A percentile compares a stretch with the other conserved stretches of the same genome.
Evolutionary conservation across 106 monocot genomes (phyloP).

Genomic region (Dendrobium chrysotoxum): DNA sequence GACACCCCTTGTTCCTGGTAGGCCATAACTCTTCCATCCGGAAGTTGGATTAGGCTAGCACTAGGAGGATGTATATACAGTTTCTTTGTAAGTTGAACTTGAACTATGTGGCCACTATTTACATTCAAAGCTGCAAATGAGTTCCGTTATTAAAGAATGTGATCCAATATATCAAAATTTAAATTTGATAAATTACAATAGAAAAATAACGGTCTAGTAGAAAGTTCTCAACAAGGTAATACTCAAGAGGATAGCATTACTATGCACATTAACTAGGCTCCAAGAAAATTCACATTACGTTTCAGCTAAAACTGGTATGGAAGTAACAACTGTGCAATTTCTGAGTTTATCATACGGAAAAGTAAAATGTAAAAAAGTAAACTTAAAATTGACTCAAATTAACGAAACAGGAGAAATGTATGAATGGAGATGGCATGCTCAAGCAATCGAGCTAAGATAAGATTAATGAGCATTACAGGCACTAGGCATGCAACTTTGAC

Average conservation of each 20-base stretch:
- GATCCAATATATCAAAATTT: constrained; percentile 1
- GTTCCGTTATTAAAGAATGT: background rate
- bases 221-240: background rate
- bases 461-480: background rate
- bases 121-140: constrained; percentile 62
- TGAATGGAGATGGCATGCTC: background rate
- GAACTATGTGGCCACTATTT: constrained; percentile 24
- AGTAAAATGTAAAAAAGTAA: background rate
- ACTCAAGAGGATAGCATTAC: background rate
- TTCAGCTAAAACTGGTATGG: background rate
- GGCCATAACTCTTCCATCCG: constrained; percentile 76
- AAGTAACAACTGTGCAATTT: background rate
- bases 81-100: constrained; percentile 43
- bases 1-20: constrained; percentile 79
- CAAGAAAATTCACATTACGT: background rate
- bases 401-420: background rate
- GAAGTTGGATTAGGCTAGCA: constrained; percentile 72
- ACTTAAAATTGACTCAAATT: background rate
- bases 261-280: background rate
- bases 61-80: constrained; percentile 61
- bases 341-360: background rate
- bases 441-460: background rate
- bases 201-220: background rate
- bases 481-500: background rate
- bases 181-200: background rate